phyloP scores from a whole-genome alignment of 176 grass and related monocot species.

The Avena sativa region DNA sequence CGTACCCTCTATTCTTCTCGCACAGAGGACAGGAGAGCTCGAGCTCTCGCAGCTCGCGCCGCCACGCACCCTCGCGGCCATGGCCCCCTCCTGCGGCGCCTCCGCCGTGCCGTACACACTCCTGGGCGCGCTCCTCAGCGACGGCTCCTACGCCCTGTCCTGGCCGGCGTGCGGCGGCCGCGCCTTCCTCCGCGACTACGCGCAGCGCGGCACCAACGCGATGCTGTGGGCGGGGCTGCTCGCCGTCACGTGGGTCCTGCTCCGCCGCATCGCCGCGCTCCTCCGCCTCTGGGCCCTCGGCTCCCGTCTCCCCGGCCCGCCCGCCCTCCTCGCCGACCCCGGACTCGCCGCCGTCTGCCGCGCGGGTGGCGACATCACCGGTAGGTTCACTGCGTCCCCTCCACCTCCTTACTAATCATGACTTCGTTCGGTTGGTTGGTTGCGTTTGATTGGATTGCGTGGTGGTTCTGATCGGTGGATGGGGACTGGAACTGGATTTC shows the following conservation, averaged over 20 bases:
- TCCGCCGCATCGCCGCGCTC: conserved; percentile 51
- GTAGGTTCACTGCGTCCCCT: conserved; percentile 46
- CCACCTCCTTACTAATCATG: background rate
- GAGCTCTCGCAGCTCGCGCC: conserved; percentile 17
- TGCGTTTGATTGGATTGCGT: conserved; percentile 1
- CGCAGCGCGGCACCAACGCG: conserved; percentile 74
- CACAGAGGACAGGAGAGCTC: conserved; percentile 1
- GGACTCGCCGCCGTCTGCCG: conserved; percentile 50
- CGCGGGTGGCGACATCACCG: conserved; percentile 65
- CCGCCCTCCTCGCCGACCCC: conserved; percentile 41
- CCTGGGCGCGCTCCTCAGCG: conserved; percentile 67
- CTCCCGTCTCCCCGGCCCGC: conserved; percentile 69
- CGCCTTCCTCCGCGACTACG: conserved; percentile 76
- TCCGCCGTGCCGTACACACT: conserved; percentile 73
- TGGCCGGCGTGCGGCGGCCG: conserved; percentile 49
- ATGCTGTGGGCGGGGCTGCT: conserved; percentile 76
- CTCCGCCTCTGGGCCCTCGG: conserved; percentile 73
- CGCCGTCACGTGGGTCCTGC: conserved; percentile 59
- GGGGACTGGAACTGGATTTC: conserved; percentile 27
- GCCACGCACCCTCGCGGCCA: background rate
- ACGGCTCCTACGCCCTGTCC: conserved; percentile 14
- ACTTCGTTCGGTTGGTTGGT: background rate
- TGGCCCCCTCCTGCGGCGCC: conserved; percentile 42
- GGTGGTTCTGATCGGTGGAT: background rate
- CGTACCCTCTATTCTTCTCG: conserved; percentile 5